Conservation (phyloP, 768 basidiomycete species). For the Ramaria sp. region DNA sequence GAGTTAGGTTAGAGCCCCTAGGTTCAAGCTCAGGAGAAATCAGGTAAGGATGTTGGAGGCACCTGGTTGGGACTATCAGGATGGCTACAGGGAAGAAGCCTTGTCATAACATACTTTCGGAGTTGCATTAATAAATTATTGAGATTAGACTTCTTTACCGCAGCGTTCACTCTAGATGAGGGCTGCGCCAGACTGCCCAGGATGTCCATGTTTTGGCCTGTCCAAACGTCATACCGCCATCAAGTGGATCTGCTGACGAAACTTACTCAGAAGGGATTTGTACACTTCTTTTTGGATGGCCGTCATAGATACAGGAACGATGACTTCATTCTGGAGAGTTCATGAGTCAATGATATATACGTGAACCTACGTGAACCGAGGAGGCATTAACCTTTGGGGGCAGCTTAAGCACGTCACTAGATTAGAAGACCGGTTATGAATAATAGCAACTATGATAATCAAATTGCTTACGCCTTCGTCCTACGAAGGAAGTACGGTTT, state of each 20-base stretch:
- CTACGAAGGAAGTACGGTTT: conserved; percentile 87
- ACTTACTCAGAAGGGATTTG: conserved; percentile 68
- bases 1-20: conserved; percentile 31
- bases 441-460: neutral
- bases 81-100: neutral
- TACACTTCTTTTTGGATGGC: conserved; percentile 83
- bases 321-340: conserved; percentile 65
- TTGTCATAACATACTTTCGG: conserved; percentile 51
- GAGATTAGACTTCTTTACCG: conserved; percentile 41
- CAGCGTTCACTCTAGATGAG: conserved; percentile 20
- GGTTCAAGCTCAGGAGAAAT: conserved; percentile 76
- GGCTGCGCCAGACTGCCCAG: conserved; percentile 49
- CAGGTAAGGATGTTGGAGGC: conserved; percentile 87
- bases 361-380: neutral
- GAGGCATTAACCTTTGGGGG: conserved; percentile 56
- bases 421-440: neutral
- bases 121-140: conserved; percentile 85
- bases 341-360: conserved; percentile 19
- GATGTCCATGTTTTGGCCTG: conserved; percentile 63
- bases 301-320: conserved; percentile 83
- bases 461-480: conserved; percentile 48
- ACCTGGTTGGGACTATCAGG: conserved; percentile 31
- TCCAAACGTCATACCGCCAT: conserved; percentile 9
- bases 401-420: conserved; percentile 70
- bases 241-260: conserved; percentile 13